Base-by-base conservation (phyloP, 1,139 yeast species). In the Eremothecium coryli region DNA sequence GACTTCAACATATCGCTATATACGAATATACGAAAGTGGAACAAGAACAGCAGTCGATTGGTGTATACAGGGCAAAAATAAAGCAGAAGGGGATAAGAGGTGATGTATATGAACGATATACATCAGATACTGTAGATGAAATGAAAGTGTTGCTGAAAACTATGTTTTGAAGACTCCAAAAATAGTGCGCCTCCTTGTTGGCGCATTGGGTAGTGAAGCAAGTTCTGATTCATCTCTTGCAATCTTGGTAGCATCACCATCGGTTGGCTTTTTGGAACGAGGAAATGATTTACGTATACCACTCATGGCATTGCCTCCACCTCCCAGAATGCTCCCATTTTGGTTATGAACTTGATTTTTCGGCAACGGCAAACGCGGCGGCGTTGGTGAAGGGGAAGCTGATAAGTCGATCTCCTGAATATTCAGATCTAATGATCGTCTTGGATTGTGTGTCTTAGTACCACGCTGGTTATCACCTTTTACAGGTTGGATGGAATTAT, bases 341-440 rank as follows among this genome's bases (percentile, higher is more conserved):
- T 20, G 22, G 22, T 20, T 20, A 20, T 20, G 22, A 20, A 8
- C 10, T 20, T 20, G 22, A 10, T 20, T 7, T 20, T 20, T 20
- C 10, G 22, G 10, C 7, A 20, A 20, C 10, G 22, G 22, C 9
- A 20, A 7, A 20, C 10, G 7, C 9, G 7, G 10, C 10, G 7
- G 22, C 10, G 22, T 46, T 9, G 46, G 47, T 12, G 55, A 39
- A 21, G 41, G 33, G 10, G 38, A 36, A n/a, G 27, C 18, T 2
- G 51, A 50, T 26, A 54, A 45, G 26, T 51, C 41, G 18, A 54
- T 48, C 32, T 49, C 53, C 29, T 52, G 56, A 26, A 43, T 43
- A 25, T 50, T 46, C 22, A 52, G 35, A 33, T 54, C 58, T 23
- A 54, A 33, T 1, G 60, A 52, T 18, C 41, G 29, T 26, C 39